Conservation (phyloP, 1,284 basidiomycete genomes). For the Xerocomus amazonicus region DNA sequence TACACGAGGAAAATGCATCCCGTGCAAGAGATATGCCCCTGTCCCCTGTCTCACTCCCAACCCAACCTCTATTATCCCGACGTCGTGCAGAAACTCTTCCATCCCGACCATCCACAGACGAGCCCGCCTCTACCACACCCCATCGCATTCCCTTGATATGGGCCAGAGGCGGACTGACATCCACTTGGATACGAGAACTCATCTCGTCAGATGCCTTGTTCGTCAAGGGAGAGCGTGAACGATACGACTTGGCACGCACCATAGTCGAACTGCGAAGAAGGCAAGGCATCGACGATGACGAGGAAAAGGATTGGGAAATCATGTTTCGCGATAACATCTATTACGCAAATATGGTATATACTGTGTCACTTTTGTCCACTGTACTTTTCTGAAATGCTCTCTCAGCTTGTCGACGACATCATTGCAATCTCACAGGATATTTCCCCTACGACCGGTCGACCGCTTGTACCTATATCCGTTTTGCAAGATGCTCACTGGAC, state of each 20-base stretch:
- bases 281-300: constrained; percentile 46
- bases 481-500: constrained; percentile 80
- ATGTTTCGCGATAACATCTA: constrained; percentile 82
- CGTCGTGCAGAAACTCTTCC: constrained; percentile 33
- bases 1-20: constrained; percentile 52
- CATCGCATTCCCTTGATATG: constrained; percentile 52
- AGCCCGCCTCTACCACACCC: constrained; percentile 7
- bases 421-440: constrained; percentile 68
- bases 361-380: not conserved
- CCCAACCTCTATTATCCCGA: constrained; percentile 11
- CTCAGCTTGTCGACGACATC: constrained; percentile 72
- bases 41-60: constrained; percentile 11
- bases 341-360: constrained; percentile 79
- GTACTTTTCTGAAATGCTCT: constrained; percentile 10
- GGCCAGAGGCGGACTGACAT: constrained; percentile 65
- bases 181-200: constrained; percentile 72
- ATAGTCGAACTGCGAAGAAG: constrained; percentile 70
- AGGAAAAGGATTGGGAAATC: constrained; percentile 64
- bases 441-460: constrained; percentile 65
- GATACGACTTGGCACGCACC: constrained; percentile 75
- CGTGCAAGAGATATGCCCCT: constrained; percentile 21
- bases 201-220: constrained; percentile 81
- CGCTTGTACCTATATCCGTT: constrained; percentile 63
- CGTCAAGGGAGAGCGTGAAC: constrained; percentile 72
- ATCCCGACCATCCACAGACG: constrained; percentile 20